These are phyloP conservation scores for Myxozyma lipomycoides DNA, from an alignment of 805 yeast species.

Conservation along the genomic window DNA sequence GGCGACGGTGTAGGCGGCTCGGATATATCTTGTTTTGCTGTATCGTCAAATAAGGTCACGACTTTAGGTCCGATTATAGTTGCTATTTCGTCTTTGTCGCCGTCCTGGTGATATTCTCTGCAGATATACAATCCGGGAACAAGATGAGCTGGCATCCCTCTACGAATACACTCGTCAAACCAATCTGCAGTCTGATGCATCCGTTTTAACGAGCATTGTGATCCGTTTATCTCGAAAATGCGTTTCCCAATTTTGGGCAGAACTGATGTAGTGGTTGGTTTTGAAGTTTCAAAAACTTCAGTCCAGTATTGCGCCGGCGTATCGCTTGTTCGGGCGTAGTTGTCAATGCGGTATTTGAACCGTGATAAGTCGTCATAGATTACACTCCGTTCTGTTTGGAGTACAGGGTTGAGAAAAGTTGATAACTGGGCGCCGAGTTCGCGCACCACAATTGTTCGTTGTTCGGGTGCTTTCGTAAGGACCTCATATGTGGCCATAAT, in stretches of 20 bases:
- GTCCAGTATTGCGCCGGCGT: slow-evolving; percentile 14
- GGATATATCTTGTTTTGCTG: too few relatives aligned
- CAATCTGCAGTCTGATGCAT: slow-evolving; percentile 17
- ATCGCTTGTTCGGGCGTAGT: slow-evolving; percentile 13
- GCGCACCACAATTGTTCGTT: slow-evolving; percentile 22
- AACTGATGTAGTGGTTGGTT: background rate
- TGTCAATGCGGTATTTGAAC: slow-evolving; percentile 17
- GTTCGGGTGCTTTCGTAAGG: slow-evolving; percentile 18
- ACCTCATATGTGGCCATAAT: slow-evolving; percentile 23
- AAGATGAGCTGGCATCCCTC: slow-evolving; percentile 8
- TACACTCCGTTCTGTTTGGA: background rate
- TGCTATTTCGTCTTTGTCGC: too few relatives aligned
- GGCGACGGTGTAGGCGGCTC: too few relatives aligned
- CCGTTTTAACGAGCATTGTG: slow-evolving; percentile 7
- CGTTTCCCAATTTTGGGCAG: slow-evolving; percentile 20
- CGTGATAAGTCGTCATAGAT: slow-evolving; percentile 21
- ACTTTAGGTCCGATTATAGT: too few relatives aligned
- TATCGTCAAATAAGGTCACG: too few relatives aligned
- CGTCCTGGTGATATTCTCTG: too few relatives aligned
- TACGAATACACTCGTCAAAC: slow-evolving; percentile 18
- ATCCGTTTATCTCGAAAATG: slow-evolving; percentile 16
- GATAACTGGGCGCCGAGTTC: slow-evolving; percentile 21
- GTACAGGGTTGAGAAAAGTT: background rate
- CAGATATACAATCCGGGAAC: slow-evolving; percentile 20
- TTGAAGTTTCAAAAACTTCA: slow-evolving; percentile 5